Percentiles rank a stretch among this genome's conserved stretches.
phyloP scores from a whole-genome alignment of 2,329 filamentous ascomycete species.

The Aspergillus pseudoviridinutans region DNA sequence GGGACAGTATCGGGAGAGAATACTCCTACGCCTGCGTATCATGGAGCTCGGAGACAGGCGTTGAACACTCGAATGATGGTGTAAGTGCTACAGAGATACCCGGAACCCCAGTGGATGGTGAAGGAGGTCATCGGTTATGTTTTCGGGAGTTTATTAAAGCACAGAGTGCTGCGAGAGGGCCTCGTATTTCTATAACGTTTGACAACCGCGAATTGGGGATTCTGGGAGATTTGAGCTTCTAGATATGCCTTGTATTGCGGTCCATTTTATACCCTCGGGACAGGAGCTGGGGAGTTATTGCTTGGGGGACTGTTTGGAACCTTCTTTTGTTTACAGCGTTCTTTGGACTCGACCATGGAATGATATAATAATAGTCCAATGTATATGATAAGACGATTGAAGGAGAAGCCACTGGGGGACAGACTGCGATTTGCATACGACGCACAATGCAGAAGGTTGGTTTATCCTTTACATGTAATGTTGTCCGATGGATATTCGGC shows the following conservation, averaged over 20 bases:
- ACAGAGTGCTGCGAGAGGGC: not conserved
- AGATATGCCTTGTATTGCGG: not conserved
- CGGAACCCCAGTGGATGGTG: not conserved
- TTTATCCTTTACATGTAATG: too few relatives aligned
- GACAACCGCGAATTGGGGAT: conserved; percentile 21
- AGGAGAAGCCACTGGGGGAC: not conserved
- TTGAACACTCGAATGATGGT: not conserved
- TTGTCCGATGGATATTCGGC: too few relatives aligned
- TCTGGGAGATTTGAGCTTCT: conserved; percentile 15
- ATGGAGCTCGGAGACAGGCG: conserved; percentile 16
- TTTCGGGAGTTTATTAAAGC: not conserved
- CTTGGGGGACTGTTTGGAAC: not conserved
- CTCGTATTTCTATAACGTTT: conserved; percentile 21
- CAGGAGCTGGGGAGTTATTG: not conserved
- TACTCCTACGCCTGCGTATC: conserved; percentile 33
- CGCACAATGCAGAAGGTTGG: too few relatives aligned
- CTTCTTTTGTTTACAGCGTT: not conserved
- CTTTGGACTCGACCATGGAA: not conserved
- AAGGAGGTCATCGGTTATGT: not conserved
- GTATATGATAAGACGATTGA: not conserved
- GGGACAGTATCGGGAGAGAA: conserved; percentile 23
- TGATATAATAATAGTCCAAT: not conserved
- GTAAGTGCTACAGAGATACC: not conserved
- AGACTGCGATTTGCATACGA: too few relatives aligned
- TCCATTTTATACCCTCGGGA: not conserved